These are phyloP conservation scores for apple (Malus domestica) DNA, from an alignment of 306 rosid species.

Conservation along the genomic window ASM211411v1 NC_041804.1:3742501-3743000, in stretches of 20 bases:
- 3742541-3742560: slow-evolving; percentile 89
- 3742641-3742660: background rate
- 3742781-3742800: slow-evolving; percentile 83
- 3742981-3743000: background rate
- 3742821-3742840: slow-evolving; percentile 95
- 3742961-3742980: background rate
- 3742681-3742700: background rate
- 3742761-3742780: slow-evolving; percentile 19
- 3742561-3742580: slow-evolving; percentile 87
- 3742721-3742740: background rate
- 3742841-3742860: slow-evolving; percentile 79
- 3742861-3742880: slow-evolving; percentile 45
- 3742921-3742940: slow-evolving; percentile 71
- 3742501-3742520: background rate
- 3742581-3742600: slow-evolving; percentile 78
- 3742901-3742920: slow-evolving; percentile 65
- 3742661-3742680: background rate
- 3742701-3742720: background rate
- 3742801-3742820: slow-evolving; percentile 73
- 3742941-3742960: slow-evolving; percentile 40
- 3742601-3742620: slow-evolving; percentile 25
- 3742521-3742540: slow-evolving; percentile 62
- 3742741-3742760: slow-evolving; percentile 1
- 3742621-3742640: slow-evolving; percentile 14
- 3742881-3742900: slow-evolving; percentile 68